Evolutionary conservation across 129 eudicot species (phyloP), one percentile per base, ranked within the genome.

Genomic region (Flaveria ramosissima): DNA sequence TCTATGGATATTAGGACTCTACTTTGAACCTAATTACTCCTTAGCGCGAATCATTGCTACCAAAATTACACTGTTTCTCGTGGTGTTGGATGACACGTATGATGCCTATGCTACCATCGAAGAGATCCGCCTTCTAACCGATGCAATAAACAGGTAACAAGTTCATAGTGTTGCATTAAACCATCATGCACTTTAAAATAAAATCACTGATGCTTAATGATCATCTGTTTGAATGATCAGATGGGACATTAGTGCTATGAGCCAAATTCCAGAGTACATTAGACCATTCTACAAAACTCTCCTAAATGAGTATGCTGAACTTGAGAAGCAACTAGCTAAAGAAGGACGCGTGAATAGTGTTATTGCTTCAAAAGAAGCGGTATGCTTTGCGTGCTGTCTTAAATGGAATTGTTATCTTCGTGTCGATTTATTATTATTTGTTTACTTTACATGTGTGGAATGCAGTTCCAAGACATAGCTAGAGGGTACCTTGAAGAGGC

Each of bases 1-100:
- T 42, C 68, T 83, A 39, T 83, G 86, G 86, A 78, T 73, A 2
- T 57, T 83, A 23, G 86, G 86, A 41, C n/a, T 80, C 16, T 83
- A 78, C 45, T 78, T 62, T 59, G 86, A 83, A 70, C 83, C 86
- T 16, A 43, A 56, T 26, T 83, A 83, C 74, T 72, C 86, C 9
- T 56, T 73, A 11, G 86, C 79, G 8, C 70, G 86, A 62, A 79
- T 65, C 39, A 78, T 83, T 53, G 74, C 73, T 45, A 59, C 77
- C 27, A 78, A 83, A 51, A 67, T 78, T 4, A 68, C 72, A 11
- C 55, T 66, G 50, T 72, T 83, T 51, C 78, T 80, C 1, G 75
- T 80, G 20, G 77, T 83, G 17, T 21, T 83, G 21, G 86, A 83
- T 69, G 86, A 83, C 65, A 78, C 81, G 4, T 83, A 83, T 48